A percentile compares a stretch with the other conserved stretches of the same genome.
phyloP scores from a whole-genome alignment of 2,329 filamentous ascomycete species.

The Xylaria hypoxylon region DNA sequence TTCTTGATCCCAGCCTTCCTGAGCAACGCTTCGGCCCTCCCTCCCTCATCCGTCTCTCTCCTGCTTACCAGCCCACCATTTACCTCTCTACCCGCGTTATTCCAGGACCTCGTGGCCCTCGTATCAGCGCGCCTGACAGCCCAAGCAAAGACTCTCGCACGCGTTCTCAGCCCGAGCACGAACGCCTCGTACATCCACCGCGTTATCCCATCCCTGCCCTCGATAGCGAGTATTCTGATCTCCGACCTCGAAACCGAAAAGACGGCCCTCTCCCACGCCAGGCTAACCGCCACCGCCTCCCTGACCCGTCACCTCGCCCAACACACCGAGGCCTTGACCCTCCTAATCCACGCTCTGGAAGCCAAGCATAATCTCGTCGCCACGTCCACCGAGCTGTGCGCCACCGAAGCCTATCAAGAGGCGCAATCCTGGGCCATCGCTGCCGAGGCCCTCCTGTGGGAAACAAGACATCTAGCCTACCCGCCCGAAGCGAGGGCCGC shows the following conservation, averaged over 20 bases:
- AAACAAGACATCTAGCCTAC: constrained; percentile 58
- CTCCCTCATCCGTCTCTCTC: constrained; percentile 54
- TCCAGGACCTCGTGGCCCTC: constrained; percentile 61
- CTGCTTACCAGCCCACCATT: constrained; percentile 65
- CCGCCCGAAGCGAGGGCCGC: constrained; percentile 55
- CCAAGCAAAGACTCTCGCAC: constrained; percentile 61
- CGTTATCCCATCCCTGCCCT: constrained; percentile 62
- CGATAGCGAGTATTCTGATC: constrained; percentile 55
- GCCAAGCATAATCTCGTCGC: constrained; percentile 66
- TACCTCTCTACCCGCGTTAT: constrained; percentile 58
- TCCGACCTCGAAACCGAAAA: constrained; percentile 47
- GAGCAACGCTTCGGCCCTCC: constrained; percentile 52
- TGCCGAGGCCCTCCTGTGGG: constrained; percentile 51
- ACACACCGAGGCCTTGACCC: constrained; percentile 55
- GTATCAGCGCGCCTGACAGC: constrained; percentile 63
- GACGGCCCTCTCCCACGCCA: constrained; percentile 52
- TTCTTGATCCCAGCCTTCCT: constrained; percentile 65
- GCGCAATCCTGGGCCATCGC: constrained; percentile 58
- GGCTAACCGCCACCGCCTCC: constrained; percentile 54
- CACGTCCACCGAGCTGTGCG: constrained; percentile 63
- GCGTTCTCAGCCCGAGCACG: constrained; percentile 61
- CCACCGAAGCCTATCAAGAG: constrained; percentile 57
- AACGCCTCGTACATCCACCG: constrained; percentile 71
- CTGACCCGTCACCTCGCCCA: constrained; percentile 56
- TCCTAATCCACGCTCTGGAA: constrained; percentile 64